A percentile compares a stretch with the other conserved stretches of the same genome.
phyloP scores from a whole-genome alignment of 2,329 filamentous ascomycete species.

The Plenodomus tracheiphilus region DNA sequence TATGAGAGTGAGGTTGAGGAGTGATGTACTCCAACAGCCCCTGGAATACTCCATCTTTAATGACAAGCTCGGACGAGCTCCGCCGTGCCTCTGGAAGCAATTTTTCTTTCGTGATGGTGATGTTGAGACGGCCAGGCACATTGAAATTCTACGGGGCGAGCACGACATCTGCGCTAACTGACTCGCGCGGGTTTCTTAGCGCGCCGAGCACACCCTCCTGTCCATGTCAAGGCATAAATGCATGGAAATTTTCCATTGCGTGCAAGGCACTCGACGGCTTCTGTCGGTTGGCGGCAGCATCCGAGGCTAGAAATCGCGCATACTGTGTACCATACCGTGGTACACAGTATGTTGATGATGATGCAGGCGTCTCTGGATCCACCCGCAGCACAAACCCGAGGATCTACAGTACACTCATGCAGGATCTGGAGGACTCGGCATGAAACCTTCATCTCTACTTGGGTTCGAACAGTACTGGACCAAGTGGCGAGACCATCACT shows the following conservation, averaged over 20 bases:
- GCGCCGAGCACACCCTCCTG: neutral
- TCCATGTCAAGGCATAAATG: constrained; percentile 1
- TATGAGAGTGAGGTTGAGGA: neutral
- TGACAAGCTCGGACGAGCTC: neutral
- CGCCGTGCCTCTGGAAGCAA: neutral
- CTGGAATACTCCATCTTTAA: neutral
- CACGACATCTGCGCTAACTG: constrained; percentile 25
- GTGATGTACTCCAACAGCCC: neutral
- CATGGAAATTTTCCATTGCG: constrained; percentile 5
- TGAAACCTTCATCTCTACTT: no score
- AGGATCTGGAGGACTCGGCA: no score
- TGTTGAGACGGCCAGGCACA: constrained; percentile 12
- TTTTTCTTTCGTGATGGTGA: neutral
- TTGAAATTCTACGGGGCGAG: constrained; percentile 22
- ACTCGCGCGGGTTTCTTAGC: constrained; percentile 1
- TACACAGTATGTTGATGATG: no score
- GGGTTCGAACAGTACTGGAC: no score
- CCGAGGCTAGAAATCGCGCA: neutral
- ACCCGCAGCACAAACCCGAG: no score
- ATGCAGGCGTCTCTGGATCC: neutral
- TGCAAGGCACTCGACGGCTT: constrained; percentile 6
- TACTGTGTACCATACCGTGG: no score
- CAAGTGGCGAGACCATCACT: no score
- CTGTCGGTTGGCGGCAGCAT: constrained; percentile 3
- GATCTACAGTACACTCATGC: no score